Conservation (phyloP, 345 rosid genomes). For the Odontarrhena argentea region DNA sequence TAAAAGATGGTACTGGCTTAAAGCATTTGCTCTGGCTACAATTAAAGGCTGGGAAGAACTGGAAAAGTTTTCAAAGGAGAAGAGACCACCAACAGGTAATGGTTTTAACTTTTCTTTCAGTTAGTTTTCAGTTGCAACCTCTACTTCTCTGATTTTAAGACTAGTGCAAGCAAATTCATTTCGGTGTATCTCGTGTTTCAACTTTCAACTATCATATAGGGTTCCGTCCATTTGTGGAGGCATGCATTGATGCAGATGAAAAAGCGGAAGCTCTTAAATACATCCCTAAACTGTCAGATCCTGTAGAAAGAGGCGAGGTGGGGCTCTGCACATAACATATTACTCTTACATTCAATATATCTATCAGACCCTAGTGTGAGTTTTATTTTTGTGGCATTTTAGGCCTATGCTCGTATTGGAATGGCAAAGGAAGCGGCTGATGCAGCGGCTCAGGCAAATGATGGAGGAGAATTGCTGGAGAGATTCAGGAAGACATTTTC, state of each 20-base stretch:
- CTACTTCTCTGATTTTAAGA: constrained; percentile 4
- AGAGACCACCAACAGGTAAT: constrained; percentile 84
- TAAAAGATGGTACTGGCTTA: constrained; percentile 97
- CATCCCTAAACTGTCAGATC: constrained; percentile 89
- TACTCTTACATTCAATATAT: neutral
- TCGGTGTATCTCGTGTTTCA: constrained; percentile 4
- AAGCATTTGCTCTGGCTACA: constrained; percentile 89
- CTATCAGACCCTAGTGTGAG: constrained; percentile 12
- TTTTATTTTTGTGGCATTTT: constrained; percentile 10
- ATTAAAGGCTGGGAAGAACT: constrained; percentile 91
- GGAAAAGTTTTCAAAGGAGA: constrained; percentile 94
- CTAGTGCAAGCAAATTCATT: neutral
- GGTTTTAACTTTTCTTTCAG: neutral
- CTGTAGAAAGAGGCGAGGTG: constrained; percentile 91
- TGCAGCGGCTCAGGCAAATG: constrained; percentile 93
- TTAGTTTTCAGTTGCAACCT: constrained; percentile 2
- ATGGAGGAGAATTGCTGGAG: constrained; percentile 94
- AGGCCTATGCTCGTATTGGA: constrained; percentile 94
- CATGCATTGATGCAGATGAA: constrained; percentile 86
- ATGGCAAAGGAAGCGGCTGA: constrained; percentile 99
- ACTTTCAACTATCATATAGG: constrained; percentile 50
- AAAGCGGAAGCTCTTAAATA: constrained; percentile 91
- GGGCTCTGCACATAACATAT: constrained; percentile 31
- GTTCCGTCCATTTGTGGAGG: constrained; percentile 93
- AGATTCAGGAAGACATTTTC: constrained; percentile 78